These are phyloP conservation scores for Dissophora globulifera DNA, from an alignment of 192 early-diverging fungal genomes.

Conservation along the genomic window DNA sequence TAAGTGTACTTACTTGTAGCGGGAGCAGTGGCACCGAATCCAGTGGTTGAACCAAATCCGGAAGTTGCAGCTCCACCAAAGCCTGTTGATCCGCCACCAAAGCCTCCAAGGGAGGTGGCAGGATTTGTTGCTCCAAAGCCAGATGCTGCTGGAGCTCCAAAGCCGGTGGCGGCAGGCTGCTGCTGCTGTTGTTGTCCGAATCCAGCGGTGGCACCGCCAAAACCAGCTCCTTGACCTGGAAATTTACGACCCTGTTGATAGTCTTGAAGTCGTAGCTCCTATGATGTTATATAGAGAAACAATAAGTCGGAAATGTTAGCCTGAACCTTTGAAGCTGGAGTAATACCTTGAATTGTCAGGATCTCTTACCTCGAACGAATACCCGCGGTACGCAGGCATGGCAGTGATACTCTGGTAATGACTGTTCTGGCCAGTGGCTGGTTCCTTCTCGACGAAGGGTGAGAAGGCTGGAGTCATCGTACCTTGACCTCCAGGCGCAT, in stretches of 20 bases:
- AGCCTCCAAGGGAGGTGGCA: constrained; percentile 31
- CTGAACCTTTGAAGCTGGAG: background rate
- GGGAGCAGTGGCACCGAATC: constrained; percentile 50
- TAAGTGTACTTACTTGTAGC: constrained; percentile 38
- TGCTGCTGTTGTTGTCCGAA: constrained; percentile 51
- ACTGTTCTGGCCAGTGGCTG: constrained; percentile 64
- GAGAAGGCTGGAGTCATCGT: constrained; percentile 67
- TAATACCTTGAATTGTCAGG: too few relatives aligned
- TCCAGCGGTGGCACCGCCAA: constrained; percentile 48
- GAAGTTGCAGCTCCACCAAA: constrained; percentile 35
- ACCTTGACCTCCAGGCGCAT: constrained; percentile 46
- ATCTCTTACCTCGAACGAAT: constrained; percentile 77
- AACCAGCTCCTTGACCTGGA: constrained; percentile 41
- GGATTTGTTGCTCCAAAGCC: constrained; percentile 37
- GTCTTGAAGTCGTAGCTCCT: constrained; percentile 90
- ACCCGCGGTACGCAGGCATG: constrained; percentile 88
- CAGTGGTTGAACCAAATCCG: constrained; percentile 44
- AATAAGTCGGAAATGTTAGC: background rate
- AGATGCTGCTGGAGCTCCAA: constrained; percentile 24
- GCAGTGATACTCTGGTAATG: constrained; percentile 78
- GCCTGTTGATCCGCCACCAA: constrained; percentile 25
- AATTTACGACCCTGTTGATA: constrained; percentile 84
- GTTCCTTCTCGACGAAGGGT: constrained; percentile 60
- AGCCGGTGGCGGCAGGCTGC: constrained; percentile 26
- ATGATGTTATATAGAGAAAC: background rate